Percentiles rank a stretch among this genome's conserved stretches.
These are phyloP conservation scores for Massarina eburnea DNA, from an alignment of 2,329 filamentous ascomycete genomes.

Conservation along the genomic window DNA sequence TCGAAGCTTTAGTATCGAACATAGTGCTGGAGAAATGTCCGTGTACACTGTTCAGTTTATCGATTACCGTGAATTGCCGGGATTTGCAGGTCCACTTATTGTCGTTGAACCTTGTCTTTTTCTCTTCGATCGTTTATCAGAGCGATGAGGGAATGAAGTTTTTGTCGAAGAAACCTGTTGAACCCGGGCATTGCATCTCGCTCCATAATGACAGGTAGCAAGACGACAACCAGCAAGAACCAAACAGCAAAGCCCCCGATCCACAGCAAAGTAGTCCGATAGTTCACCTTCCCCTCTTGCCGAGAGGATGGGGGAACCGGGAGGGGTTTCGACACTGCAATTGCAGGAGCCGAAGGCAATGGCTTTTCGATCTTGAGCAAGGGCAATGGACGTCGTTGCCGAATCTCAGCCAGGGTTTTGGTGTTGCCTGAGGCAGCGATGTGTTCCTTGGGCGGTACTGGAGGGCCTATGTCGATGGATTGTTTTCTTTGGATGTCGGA, in stretches of 20 bases:
- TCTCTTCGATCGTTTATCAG: background rate
- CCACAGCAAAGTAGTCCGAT: slow-evolving; percentile 14
- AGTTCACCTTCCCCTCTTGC: background rate
- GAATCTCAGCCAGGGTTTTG: background rate
- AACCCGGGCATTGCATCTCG: slow-evolving; percentile 30
- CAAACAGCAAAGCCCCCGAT: slow-evolving; percentile 18
- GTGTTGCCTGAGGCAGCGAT: background rate
- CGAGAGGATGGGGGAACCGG: slow-evolving; percentile 9
- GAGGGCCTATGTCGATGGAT: background rate
- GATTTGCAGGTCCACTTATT: too few species aligned
- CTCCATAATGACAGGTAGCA: slow-evolving; percentile 30
- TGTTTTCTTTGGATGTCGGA: background rate
- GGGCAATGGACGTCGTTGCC: slow-evolving; percentile 1
- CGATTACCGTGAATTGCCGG: too few species aligned
- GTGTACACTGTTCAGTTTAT: background rate
- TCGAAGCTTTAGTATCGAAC: slow-evolving; percentile 31
- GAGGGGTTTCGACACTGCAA: slow-evolving; percentile 15
- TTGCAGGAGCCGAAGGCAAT: slow-evolving; percentile 10
- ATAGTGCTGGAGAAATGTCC: background rate
- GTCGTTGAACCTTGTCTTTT: background rate
- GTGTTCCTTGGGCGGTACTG: background rate
- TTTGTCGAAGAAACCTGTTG: slow-evolving; percentile 20
- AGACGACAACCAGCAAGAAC: slow-evolving; percentile 27
- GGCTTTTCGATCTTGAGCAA: slow-evolving; percentile 11
- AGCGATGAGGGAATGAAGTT: background rate